These are phyloP conservation scores for Macroventuria anomochaeta DNA, from an alignment of 2,329 filamentous ascomycete genomes.

Conservation along the genomic window DNA sequence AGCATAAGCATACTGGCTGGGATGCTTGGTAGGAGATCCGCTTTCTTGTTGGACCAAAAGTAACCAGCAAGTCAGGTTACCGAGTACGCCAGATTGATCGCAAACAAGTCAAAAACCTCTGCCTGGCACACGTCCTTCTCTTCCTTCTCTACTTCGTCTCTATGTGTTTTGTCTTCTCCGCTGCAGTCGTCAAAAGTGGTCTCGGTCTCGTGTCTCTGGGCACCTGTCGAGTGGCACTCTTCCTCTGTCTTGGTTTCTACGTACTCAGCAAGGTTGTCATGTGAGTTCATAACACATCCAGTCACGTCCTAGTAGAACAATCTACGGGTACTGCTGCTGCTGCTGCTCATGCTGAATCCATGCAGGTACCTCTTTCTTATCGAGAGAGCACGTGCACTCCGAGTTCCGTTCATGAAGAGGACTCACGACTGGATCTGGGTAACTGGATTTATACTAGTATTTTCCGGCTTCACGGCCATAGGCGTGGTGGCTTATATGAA, in stretches of 20 bases:
- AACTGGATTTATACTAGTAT: constrained; percentile 32
- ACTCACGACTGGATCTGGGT: constrained; percentile 47
- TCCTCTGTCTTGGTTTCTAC: constrained; percentile 47
- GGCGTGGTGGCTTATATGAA: constrained; percentile 37
- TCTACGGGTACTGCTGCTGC: no score
- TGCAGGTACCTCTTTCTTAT: constrained; percentile 51
- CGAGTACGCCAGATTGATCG: constrained; percentile 20
- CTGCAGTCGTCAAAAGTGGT: constrained; percentile 43
- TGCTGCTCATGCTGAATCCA: no score
- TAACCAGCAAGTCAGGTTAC: constrained; percentile 27
- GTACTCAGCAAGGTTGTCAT: constrained; percentile 23
- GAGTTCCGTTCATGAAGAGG: constrained; percentile 42
- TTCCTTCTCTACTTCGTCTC: constrained; percentile 45
- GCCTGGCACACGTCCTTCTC: constrained; percentile 38
- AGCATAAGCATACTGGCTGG: constrained; percentile 39
- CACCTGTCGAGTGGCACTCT: constrained; percentile 45
- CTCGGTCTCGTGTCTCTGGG: constrained; percentile 33
- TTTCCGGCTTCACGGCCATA: constrained; percentile 39
- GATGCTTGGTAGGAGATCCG: constrained; percentile 39
- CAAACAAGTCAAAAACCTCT: constrained; percentile 6
- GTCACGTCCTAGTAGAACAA: no score
- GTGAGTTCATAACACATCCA: constrained; percentile 19
- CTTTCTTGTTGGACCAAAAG: no score
- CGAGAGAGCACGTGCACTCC: constrained; percentile 50
- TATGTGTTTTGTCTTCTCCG: constrained; percentile 44